Evolutionary conservation across 805 yeast genomes (phyloP), one percentile per base, ranked within the genome.

Genomic region (Wilhelminamyces savonicus): DNA sequence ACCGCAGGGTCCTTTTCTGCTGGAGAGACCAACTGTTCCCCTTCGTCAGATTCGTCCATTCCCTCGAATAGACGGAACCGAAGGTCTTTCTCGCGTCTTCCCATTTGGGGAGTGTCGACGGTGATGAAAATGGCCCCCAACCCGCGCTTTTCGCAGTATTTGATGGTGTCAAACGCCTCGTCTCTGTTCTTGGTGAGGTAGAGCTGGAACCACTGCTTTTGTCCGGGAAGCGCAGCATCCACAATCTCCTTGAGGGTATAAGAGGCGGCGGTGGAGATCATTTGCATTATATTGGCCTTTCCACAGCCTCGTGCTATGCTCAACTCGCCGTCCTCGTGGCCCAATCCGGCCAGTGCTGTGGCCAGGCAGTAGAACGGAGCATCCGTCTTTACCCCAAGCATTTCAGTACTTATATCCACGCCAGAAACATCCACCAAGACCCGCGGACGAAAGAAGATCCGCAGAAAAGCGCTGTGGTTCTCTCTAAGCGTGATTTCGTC

Each of bases 51-150:
- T n/a, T n/a, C n/a, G n/a, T n/a, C n/a, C n/a, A n/a, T 19, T n/a
- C n/a, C n/a, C n/a, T n/a, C n/a, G n/a, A n/a, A n/a, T n/a, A n/a
- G n/a, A n/a, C n/a, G n/a, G 21, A 19, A 50, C 28, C 72, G 48
- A 44, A 54, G 56, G 33, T 73, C 77, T 29, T 68, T 62, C 39
- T 71, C 78, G 28, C 81, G 52, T 27, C 69, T 57, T 2, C 81
- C 81, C 27, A 74, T 54, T 27, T 61, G 63, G 0, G 78, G 74
- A 13, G 74, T 63, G 43, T 75, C 81, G 12, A 74, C 74, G 3
- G 79, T 75, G 30, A 75, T 62, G 34, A 72, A 69, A 3, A 75
- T 37, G 0, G 67, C 78, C 41, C 66, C 66, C 29, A 68, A 51
- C 7, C 66, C 65, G 10, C 57, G 45, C 11, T 43, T 42, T 29